Evolutionary conservation across 1,284 basidiomycete genomes (phyloP).

Genomic region (Erythrobasidium hasegawianum): DNA sequence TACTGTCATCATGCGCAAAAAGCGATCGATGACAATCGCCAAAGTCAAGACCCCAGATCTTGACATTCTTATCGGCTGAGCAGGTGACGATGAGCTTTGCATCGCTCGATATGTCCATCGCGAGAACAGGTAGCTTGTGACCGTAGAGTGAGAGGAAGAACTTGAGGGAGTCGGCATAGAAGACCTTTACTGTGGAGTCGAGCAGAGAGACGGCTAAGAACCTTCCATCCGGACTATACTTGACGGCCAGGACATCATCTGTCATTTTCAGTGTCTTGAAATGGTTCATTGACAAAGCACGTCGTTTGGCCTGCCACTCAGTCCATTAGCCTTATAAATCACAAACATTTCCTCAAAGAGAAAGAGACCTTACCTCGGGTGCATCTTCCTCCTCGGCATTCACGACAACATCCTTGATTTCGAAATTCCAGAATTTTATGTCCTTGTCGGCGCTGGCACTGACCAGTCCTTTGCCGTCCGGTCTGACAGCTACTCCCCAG

Average conservation of each 20-base stretch:
- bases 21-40: slow-evolving; percentile 98
- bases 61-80: slow-evolving; percentile 99
- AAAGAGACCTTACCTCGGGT: not conserved
- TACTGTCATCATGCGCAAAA: slow-evolving; percentile 94
- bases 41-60: slow-evolving; percentile 99
- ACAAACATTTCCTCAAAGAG: no score
- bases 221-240: slow-evolving; percentile 85
- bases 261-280: slow-evolving; percentile 93
- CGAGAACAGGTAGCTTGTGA: slow-evolving; percentile 94
- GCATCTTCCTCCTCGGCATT: slow-evolving; percentile 56
- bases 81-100: slow-evolving; percentile 97
- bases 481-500: slow-evolving; percentile 83
- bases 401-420: slow-evolving; percentile 56
- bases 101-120: slow-evolving; percentile 94
- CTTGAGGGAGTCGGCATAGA: slow-evolving; percentile 93
- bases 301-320: slow-evolving; percentile 41
- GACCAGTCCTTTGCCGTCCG: slow-evolving; percentile 74
- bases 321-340: no score
- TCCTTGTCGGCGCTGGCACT: slow-evolving; percentile 95
- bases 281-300: slow-evolving; percentile 71
- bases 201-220: slow-evolving; percentile 86
- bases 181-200: slow-evolving; percentile 98
- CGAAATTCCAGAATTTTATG: slow-evolving; percentile 97
- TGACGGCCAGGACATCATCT: slow-evolving; percentile 87
- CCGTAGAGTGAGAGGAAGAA: slow-evolving; percentile 98